Evolutionary conservation across 2,329 filamentous ascomycete species (phyloP), one percentile per base, ranked within the genome.

Genomic region (Fusarium pseudoanthophilum): DNA sequence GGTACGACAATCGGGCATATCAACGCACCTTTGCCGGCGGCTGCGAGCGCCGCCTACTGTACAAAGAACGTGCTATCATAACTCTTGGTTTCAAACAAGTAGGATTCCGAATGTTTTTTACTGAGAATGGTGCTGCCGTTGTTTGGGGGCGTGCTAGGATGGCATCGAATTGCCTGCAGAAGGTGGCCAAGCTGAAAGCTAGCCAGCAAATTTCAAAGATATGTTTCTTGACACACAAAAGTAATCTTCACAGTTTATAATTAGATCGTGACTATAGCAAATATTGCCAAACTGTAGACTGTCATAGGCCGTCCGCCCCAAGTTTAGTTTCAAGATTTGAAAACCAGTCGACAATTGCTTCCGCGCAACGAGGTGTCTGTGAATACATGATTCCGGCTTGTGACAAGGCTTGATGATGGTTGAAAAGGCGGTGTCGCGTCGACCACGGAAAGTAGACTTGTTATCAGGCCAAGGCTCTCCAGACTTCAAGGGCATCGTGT

Each of bases 371-470:
- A 26, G 37, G 48, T 39, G n/a, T 57, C 37, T 40, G 36, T 56
- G 62, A 45, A 67, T 61, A 74, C 56, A 64, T 64, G 63, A 56
- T 59, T 57, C 32, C 42, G 56, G 67, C 58, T 68, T 64, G 16
- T 21, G 55, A 52, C 8, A 64, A 71, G 40, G 60, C 32, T 58
- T 68, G 49, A 43, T 64, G 40, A 36, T 68, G 42, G 46, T 69
- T 36, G 52, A 68, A 73, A 69, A 71, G 49, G 69, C 49, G 64
- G 58, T 74, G 59, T 72, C 49, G 71, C 56, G 30, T 64, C 32
- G 10, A 36, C 58, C 49, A 51, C 55, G 51, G 62, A 39, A 55
- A 55, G 30, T 39, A 34, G 39, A 37, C 52, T 70, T 43, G 53
- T 66, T 67, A 28, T 64, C 59, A 74, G 59, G 65, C 37, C 45